Evolutionary conservation across 2,329 filamentous ascomycete genomes (phyloP), one percentile per base, ranked within the genome.

Genomic region (Emmonsia crescens): DNA sequence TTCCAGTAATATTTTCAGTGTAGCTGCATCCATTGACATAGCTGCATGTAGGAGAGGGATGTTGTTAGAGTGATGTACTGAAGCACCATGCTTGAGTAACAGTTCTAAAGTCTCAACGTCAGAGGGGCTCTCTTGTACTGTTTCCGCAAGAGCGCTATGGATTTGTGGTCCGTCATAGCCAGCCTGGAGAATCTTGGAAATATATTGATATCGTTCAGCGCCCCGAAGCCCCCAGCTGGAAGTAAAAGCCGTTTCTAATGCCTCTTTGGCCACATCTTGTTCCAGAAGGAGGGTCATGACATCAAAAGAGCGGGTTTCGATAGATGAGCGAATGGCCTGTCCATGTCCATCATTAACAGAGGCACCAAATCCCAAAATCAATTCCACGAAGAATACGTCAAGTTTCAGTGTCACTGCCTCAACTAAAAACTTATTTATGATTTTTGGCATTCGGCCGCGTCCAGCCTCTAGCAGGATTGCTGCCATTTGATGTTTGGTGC

Each of bases 21-120:
- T 63, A 14, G 42, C 38, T 29, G 12, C 44, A 60, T 67, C 59
- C 54, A 51, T 64, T 24, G 61, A 64, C 8, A 61, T 61, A 12
- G 66, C 67, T 5, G 66, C 62, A 24, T 65, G 61, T 38, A 65
- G 48, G 3, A 85, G 76, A 4, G 81, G 79, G 60, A 84, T 81
- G 1, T 83, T 83, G 10, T 78, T 75, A 24, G 80, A 80, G 67
- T 80, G 80, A 66, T 85, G 80, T 0, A 82, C 78, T 60, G 81
- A 80, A 2, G 83, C 84, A 0, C 83, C 83, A 38, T 79, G 76
- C 0, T 70, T 64, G 8, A 86, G 71, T 21, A 87, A 68, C 10
- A 84, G 76, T 33, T 71, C 73, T 38, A 85, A 75, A 16, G 85
- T 60, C 4, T 65, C 63, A 24, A 52, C 29, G 33, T 67, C 64